Base-by-base conservation (phyloP, 257 asterid species). In the Craterostigma plantagineum region DNA sequence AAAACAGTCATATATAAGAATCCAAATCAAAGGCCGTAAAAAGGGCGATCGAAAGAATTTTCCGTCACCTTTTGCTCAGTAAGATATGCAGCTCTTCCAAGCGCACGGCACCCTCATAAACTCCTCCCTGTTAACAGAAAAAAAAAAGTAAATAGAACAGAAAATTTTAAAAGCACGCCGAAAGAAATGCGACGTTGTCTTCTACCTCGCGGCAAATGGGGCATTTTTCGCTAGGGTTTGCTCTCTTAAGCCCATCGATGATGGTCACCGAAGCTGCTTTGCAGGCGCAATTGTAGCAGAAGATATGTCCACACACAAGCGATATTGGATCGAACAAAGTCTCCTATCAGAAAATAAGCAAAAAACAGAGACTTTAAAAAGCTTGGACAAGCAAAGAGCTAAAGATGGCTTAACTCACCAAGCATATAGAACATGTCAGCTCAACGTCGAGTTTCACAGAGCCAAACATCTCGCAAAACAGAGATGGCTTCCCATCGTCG, bases 151-250 rank as follows among this genome's bases (percentile, higher is more conserved):
- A 12, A 40, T 40, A 1, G 2, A 12, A 38, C 13, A n/a, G 13
- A 3, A 14, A 40, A 7, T 1, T 14, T 1, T 4, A 11, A 11
- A 14, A 1, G 45, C 14, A 15, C 13, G 13, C 10, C 12, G 15
- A 14, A 14, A 5, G 15, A 11, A 7, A 16, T 11, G 45, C 10
- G n/a, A 11, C 16, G 3, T 4, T 5, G 9, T n/a, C 0, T 8
- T 18, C 10, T 67, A 76, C 98, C 91, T 79, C 92, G 44, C 98
- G 85, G 65, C 98, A 87, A 34, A 87, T 70, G 11, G 98, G 91
- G 53, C 95, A 87, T 53, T 74, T 87, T 54, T 57, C 62, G 13
- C 57, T 49, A 12, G 46, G 52, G 45, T 27, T 45, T 49, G 85
- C 90, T 37, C 71, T 75, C 57, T 63, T 52, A 8, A 87, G 64